Conservation (phyloP, 129 eudicot species). For the Centaurea solstitialis region DNA sequence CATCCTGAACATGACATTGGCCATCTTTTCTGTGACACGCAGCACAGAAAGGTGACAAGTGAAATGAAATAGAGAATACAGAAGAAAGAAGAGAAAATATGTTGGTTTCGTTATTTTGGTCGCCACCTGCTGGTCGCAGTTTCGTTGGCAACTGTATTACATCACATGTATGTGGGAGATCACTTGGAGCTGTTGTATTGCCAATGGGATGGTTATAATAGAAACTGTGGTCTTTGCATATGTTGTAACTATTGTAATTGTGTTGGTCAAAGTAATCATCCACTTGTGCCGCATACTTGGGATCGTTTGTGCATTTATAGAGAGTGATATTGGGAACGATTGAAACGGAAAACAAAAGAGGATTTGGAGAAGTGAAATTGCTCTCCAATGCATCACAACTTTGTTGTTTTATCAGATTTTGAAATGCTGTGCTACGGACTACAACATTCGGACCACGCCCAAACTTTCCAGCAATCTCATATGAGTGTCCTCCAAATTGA, state of each 20-base stretch:
- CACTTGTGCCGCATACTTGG: no score
- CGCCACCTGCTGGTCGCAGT: neutral
- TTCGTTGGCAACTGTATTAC: neutral
- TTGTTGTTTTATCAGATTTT: neutral
- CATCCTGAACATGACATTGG: constrained; percentile 7
- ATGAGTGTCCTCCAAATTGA: neutral
- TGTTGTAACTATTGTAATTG: neutral
- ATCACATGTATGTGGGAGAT: constrained; percentile 9
- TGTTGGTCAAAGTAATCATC: neutral
- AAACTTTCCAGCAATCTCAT: neutral
- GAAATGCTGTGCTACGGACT: constrained; percentile 1
- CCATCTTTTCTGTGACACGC: constrained; percentile 8
- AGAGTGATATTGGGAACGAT: constrained; percentile 19
- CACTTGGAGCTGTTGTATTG: neutral
- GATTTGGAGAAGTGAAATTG: neutral
- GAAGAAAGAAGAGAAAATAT: constrained; percentile 23
- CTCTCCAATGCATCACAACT: constrained; percentile 16
- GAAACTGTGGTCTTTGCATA: neutral
- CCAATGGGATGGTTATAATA: neutral
- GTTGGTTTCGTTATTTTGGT: no score
- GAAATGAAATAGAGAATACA: neutral
- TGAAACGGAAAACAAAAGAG: constrained; percentile 11
- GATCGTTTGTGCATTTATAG: constrained; percentile 25
- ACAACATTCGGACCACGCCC: neutral
- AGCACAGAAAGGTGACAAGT: constrained; percentile 2